These are phyloP conservation scores for Drosera capensis DNA, from an alignment of 148 eudicot species.

Conservation along the genomic window DNA sequence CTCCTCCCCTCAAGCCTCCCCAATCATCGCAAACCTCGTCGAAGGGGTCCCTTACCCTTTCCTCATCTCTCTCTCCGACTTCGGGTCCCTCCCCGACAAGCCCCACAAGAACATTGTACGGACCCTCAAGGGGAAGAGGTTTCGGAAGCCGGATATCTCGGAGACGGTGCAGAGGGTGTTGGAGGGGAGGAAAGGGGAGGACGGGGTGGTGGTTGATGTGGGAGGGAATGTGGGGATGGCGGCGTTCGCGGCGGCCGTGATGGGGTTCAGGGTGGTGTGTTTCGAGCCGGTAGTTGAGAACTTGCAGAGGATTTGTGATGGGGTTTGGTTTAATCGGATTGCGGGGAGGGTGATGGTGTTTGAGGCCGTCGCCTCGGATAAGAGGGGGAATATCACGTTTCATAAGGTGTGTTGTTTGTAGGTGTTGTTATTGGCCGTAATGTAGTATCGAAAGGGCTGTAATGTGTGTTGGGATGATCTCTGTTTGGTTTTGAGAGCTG, in stretches of 20 bases:
- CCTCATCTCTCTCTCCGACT: slow-evolving; percentile 58
- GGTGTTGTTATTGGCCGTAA: too few relatives aligned
- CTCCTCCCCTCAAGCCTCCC: slow-evolving; percentile 61
- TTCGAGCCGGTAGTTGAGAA: slow-evolving; percentile 97
- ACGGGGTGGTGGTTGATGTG: slow-evolving; percentile 72
- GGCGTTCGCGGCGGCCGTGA: slow-evolving; percentile 77
- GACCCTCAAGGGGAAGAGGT: slow-evolving; percentile 57
- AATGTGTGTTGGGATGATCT: too few relatives aligned
- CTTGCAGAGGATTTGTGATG: slow-evolving; percentile 92
- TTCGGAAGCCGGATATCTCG: slow-evolving; percentile 70
- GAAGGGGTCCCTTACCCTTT: slow-evolving; percentile 72
- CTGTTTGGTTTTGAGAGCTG: too few relatives aligned
- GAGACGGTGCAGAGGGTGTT: slow-evolving; percentile 53
- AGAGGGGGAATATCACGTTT: slow-evolving; percentile 56
- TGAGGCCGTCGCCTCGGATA: slow-evolving; percentile 92
- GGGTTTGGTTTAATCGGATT: slow-evolving; percentile 72
- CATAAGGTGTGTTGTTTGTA: slow-evolving; percentile 45
- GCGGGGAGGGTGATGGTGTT: slow-evolving; percentile 57
- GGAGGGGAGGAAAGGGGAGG: slow-evolving; percentile 30
- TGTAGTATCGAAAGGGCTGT: too few relatives aligned
- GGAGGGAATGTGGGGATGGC: slow-evolving; percentile 99
- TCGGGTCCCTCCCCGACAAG: slow-evolving; percentile 69
- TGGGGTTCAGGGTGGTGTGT: slow-evolving; percentile 74
- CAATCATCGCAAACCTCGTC: slow-evolving; percentile 63
- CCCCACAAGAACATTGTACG: slow-evolving; percentile 80